Evolutionary conservation across 2,329 filamentous ascomycete species (phyloP).

Genomic region (Venturia pyrina): DNA sequence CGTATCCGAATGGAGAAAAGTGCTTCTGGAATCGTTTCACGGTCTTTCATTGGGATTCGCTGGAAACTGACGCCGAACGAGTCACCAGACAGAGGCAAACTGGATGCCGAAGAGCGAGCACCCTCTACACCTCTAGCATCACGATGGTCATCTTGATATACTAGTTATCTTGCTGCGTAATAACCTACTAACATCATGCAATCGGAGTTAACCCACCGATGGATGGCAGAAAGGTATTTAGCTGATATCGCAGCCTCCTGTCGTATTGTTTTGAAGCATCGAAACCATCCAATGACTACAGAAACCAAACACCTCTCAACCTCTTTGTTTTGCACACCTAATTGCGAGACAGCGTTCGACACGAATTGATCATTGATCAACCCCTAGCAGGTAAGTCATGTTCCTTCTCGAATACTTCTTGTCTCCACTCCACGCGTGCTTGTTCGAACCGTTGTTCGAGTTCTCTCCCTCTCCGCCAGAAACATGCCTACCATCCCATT

Average conservation of each 20-base stretch:
- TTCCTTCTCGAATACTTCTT: neutral
- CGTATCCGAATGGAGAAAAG: neutral
- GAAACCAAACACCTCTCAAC: neutral
- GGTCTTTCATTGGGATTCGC: neutral
- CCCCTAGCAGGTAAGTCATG: neutral
- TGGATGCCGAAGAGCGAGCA: neutral
- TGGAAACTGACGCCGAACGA: neutral
- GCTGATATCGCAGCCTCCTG: neutral
- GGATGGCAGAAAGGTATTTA: no score
- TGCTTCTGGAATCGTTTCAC: neutral
- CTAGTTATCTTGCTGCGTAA: neutral
- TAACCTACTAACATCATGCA: neutral
- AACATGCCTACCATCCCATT: neutral
- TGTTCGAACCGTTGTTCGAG: neutral
- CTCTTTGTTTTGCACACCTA: neutral
- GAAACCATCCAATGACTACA: neutral
- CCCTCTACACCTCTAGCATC: neutral
- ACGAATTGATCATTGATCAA: neutral
- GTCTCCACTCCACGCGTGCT: neutral
- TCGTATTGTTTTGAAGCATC: neutral
- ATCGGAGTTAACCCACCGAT: neutral
- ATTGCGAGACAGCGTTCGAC: neutral
- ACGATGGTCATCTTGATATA: neutral
- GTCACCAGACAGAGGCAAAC: neutral
- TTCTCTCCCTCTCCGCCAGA: neutral